Evolutionary conservation across 192 early-diverging fungal species (phyloP), one percentile per base, ranked within the genome.

Genomic region (Dissophora ornata): DNA sequence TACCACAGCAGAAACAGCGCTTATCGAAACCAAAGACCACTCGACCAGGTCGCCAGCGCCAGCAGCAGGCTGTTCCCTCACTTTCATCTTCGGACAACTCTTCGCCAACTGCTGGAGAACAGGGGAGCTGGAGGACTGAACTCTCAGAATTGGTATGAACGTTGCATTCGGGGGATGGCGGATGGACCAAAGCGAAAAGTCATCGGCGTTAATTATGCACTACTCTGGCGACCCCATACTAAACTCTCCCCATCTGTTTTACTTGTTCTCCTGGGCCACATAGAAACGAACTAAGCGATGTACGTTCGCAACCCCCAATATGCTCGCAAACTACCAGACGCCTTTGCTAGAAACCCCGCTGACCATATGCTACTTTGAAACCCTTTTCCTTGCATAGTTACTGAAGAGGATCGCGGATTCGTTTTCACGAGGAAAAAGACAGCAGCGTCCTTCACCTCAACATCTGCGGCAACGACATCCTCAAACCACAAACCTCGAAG

Each of bases 371-470:
- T 47, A 54, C 24, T 30, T 34, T 48, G 10, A 9, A 11, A 4
- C 63, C 25, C n/a, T n/a, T 16, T 57, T 42, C 5, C 16, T 33
- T 16, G 10, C 26, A 9, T 57, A 61, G 73, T 67, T 28, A 67
- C 57, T 1, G 73, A 77, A 29, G 73, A 77, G 11, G 73, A 77
- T n/a, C 57, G 73, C 7, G 73, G 73, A 48, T 77, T 77, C 22
- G 58, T 77, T 12, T 77, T 77, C 29, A 62, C 58, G 8, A 67
- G 73, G 40, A 77, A 67, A 57, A 61, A 50, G 57, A 40, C 28
- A 2, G 29, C 45, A 4, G 50, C 58, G 22, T 26, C 52, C 13
- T 21, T n/a, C 10, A 7, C 50, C 1, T 42, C 48, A 13, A 46
- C 44, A 47, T n/a, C 28, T 15, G 22, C 24, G 1, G 22, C 34